Conservation (phyloP, 495 filamentous ascomycete species). For the Clohesyomyces aquaticus region DNA sequence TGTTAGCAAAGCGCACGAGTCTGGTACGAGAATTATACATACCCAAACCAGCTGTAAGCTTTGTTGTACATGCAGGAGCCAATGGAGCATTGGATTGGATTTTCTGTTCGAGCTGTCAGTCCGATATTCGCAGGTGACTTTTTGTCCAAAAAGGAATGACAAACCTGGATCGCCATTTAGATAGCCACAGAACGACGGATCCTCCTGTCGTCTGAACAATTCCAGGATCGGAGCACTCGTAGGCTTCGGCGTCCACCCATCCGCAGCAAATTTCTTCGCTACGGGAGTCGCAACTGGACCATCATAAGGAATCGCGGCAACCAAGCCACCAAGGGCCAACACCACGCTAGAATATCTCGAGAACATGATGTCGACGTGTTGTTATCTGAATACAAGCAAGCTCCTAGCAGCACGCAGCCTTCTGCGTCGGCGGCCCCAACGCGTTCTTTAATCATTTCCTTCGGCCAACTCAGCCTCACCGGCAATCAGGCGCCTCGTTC, state of each 20-base stretch:
- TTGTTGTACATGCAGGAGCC: conserved; percentile 10
- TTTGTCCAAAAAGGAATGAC: neutral
- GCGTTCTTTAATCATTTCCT: no score
- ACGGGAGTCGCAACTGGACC: conserved; percentile 5
- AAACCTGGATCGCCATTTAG: conserved; percentile 7
- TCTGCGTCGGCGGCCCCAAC: no score
- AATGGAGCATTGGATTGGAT: neutral
- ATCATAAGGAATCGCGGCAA: conserved; percentile 8
- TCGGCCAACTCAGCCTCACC: no score
- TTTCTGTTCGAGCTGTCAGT: neutral
- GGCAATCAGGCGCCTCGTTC: no score
- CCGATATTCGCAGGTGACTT: neutral
- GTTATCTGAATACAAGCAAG: no score
- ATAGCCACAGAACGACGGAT: conserved; percentile 14
- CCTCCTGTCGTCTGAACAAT: conserved; percentile 10
- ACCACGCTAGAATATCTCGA: neutral
- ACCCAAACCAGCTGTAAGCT: conserved; percentile 9
- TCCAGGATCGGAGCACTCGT: conserved; percentile 6
- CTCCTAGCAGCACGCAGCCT: no score
- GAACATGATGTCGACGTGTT: neutral
- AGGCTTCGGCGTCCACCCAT: conserved; percentile 12
- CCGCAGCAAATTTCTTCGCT: neutral
- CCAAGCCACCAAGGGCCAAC: neutral
- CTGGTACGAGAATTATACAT: neutral
- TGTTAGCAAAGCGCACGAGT: neutral